phyloP scores from a whole-genome alignment of 768 basidiomycete genomes.

The Suillus brevipes region DNA sequence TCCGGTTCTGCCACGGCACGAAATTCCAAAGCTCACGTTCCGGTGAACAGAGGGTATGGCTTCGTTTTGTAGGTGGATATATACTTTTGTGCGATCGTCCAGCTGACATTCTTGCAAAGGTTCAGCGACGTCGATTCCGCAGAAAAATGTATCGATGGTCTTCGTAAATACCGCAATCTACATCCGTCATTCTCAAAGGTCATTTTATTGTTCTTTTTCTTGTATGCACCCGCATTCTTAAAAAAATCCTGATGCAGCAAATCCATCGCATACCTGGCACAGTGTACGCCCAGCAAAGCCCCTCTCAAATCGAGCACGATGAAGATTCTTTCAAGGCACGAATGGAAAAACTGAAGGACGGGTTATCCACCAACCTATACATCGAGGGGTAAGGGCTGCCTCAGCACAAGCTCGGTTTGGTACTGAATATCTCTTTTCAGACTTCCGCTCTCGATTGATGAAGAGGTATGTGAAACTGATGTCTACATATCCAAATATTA shows the following conservation, averaged over 20 bases:
- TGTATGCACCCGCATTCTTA: conserved; percentile 8
- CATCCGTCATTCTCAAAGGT: conserved; percentile 91
- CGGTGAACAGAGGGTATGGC: conserved; percentile 62
- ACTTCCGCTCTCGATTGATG: conserved; percentile 71
- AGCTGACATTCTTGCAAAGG: conserved; percentile 36
- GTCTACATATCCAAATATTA: neutral
- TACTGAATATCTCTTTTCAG: conserved; percentile 30
- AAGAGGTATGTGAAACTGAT: conserved; percentile 43
- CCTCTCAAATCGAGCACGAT: conserved; percentile 30
- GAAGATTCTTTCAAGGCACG: conserved; percentile 64
- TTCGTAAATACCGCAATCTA: conserved; percentile 72
- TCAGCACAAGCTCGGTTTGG: conserved; percentile 3
- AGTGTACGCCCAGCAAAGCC: conserved; percentile 46
- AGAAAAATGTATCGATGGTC: conserved; percentile 68
- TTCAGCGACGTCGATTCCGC: conserved; percentile 69
- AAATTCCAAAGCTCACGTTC: conserved; percentile 10
- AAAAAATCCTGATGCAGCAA: conserved; percentile 36
- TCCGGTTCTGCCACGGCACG: conserved; percentile 21
- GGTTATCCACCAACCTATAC: conserved; percentile 72
- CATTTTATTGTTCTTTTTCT: conserved; percentile 1
- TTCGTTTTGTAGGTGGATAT: conserved; percentile 66
- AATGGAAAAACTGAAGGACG: conserved; percentile 75
- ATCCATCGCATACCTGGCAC: conserved; percentile 86
- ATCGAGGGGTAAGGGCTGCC: conserved; percentile 60
- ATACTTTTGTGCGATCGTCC: conserved; percentile 9